Conservation (phyloP, 2,329 filamentous ascomycete genomes). For the Helicocarpus griseus region DNA sequence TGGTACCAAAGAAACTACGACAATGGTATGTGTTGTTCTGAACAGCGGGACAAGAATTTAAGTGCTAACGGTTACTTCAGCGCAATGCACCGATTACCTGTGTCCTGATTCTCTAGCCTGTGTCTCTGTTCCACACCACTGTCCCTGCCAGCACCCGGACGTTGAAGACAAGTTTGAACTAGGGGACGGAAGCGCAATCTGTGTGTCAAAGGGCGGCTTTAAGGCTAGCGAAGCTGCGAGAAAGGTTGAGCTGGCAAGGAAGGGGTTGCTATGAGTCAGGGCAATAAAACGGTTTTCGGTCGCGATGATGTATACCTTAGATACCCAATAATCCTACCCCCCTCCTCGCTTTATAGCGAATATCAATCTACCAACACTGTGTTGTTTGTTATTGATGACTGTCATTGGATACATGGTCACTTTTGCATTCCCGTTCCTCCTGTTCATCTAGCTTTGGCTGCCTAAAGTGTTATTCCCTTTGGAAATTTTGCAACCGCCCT, state of each 20-base stretch:
- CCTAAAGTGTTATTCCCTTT: too few relatives aligned
- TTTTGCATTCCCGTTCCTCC: too few relatives aligned
- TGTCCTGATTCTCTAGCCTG: constrained; percentile 91
- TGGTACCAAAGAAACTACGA: constrained; percentile 55
- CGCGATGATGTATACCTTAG: too few relatives aligned
- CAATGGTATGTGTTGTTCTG: constrained; percentile 8
- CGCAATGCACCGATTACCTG: constrained; percentile 86
- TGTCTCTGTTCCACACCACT: constrained; percentile 94
- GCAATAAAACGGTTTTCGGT: not conserved
- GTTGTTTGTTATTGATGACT: too few relatives aligned
- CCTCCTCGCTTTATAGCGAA: not conserved
- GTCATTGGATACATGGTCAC: too few relatives aligned
- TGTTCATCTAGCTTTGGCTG: too few relatives aligned
- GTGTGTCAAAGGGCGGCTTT: constrained; percentile 40
- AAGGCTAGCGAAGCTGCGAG: constrained; percentile 37
- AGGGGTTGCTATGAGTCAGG: constrained; percentile 35
- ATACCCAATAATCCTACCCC: too few relatives aligned
- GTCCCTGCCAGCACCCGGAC: constrained; percentile 73
- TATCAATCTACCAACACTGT: too few relatives aligned
- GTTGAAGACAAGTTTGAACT: constrained; percentile 67
- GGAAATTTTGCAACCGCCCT: too few relatives aligned
- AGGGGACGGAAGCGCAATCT: constrained; percentile 40
- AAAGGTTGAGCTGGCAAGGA: constrained; percentile 42
- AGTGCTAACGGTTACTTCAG: constrained; percentile 34
- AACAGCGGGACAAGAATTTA: too few relatives aligned